A percentile compares a stretch with the other conserved stretches of the same genome.
Evolutionary conservation across 106 monocot genomes (phyloP).

Genomic region (Allium cepa): DNA sequence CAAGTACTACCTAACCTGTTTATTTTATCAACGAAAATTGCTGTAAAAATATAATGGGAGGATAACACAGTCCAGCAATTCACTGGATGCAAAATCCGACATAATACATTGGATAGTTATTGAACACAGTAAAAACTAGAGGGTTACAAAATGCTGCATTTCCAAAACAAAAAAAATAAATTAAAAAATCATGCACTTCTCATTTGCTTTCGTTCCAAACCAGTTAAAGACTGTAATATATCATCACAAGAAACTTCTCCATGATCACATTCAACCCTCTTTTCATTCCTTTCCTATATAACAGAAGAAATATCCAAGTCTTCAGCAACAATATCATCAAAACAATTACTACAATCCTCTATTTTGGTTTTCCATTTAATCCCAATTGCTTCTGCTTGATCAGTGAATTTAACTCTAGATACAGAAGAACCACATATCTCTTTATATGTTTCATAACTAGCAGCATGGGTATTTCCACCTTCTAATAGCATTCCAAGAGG

Average conservation of each 20-base stretch:
- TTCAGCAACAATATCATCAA: no score
- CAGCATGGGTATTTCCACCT: conserved; percentile 74
- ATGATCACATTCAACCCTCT: neutral
- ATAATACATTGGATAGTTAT: neutral
- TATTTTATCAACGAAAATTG: neutral
- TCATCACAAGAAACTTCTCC: conserved; percentile 17
- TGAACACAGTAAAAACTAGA: no score
- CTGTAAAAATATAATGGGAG: neutral
- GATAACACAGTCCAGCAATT: no score
- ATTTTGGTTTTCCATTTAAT: conserved; percentile 43
- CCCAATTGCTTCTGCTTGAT: conserved; percentile 71
- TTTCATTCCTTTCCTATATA: conserved; percentile 1
- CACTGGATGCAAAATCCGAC: neutral
- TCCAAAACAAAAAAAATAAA: neutral
- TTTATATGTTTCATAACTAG: conserved; percentile 64
- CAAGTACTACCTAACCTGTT: neutral
- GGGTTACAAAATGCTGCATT: no score
- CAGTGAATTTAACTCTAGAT: conserved; percentile 60
- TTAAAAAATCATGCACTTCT: conserved; percentile 3
- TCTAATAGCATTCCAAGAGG: conserved; percentile 68
- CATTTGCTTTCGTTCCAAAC: conserved; percentile 10
- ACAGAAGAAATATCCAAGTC: neutral
- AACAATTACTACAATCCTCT: neutral
- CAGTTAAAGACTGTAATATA: conserved; percentile 21
- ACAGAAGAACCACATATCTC: conserved; percentile 49